Base-by-base conservation (phyloP, 1,139 yeast species). In the Saccharomycopsis hybrid region DNA sequence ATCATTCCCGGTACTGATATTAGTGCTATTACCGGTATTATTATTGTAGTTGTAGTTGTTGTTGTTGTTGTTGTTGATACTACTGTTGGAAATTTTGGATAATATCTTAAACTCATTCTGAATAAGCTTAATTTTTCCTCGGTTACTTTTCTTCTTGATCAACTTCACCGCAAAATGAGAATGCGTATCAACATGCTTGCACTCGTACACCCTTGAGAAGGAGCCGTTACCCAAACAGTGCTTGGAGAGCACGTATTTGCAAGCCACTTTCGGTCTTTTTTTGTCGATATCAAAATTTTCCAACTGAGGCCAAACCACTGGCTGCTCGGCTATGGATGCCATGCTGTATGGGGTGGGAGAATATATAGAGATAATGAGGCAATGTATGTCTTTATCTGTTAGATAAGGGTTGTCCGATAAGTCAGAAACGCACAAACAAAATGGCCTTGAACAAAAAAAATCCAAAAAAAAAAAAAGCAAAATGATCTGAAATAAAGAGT, bases 91-190 rank as follows among this genome's bases (percentile, higher is more conserved):
- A 35, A 72, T 61, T 33, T 71, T 67, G 52, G 75, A 70, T 35
- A 80, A 69, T 2, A 78, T 76, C 5, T 70, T 66, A 56, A 80
- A 76, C 62, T 80, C 86, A 58, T 77, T 77, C 49, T 76, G 76
- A 33, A 80, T 60, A 57, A 50, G 32, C 25, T 44, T 49, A 13
- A 50, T 18, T 29, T 47, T 52, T 18, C 27, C 41, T 9, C 38
- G 24, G 38, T 47, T 48, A 29, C 30, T 32, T 5, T 13, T 33
- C 38, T 52, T 52, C 11, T 24, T 25, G 36, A 52, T 52, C 31
- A 31, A 30, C 32, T 52, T 52, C 28, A 49, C 39, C 5, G 55
- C 55, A 42, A 35, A 51, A 39, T 49, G 52, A 11, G 41, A 13
- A 8, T 39, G 36, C 9, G 50, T 41, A 3, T 28, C 42, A 13